phyloP scores from a whole-genome alignment of 805 yeast genomes.

The Spencermartinsiella europaea region DNA sequence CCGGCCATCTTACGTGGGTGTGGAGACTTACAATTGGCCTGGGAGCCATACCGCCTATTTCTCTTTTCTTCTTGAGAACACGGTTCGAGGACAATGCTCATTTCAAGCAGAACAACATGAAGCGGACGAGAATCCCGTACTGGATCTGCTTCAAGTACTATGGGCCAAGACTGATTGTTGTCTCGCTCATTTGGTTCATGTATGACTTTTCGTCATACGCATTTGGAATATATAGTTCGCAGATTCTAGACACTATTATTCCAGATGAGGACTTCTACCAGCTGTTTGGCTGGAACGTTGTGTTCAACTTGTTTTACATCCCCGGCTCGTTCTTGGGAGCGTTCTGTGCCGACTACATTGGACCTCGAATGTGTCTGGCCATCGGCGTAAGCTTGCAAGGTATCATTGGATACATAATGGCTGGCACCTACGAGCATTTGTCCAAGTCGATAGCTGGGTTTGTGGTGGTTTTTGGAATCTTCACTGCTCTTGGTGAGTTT shows the following conservation, averaged over 20 bases:
- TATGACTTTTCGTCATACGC: conserved; percentile 87
- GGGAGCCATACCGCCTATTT: conserved; percentile 83
- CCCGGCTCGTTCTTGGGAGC: conserved; percentile 93
- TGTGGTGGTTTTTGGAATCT: conserved; percentile 83
- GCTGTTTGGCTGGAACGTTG: conserved; percentile 89
- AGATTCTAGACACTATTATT: conserved; percentile 57
- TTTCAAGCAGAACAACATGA: conserved; percentile 66
- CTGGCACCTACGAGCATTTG: conserved; percentile 57
- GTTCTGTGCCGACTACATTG: conserved; percentile 74
- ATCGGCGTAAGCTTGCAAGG: conserved; percentile 71
- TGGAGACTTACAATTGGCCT: conserved; percentile 91
- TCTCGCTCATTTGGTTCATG: conserved; percentile 81
- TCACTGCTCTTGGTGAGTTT: conserved; percentile 82
- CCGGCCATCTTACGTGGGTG: conserved; percentile 65
- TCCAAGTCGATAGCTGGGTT: conserved; percentile 66
- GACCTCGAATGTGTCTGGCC: conserved; percentile 78
- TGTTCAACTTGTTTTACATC: conserved; percentile 77
- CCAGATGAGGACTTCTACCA: conserved; percentile 59
- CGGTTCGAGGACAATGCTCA: conserved; percentile 69
- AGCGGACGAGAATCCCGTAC: conserved; percentile 60
- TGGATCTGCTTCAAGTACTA: conserved; percentile 67
- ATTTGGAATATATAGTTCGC: conserved; percentile 76
- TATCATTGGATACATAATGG: conserved; percentile 76
- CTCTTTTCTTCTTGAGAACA: conserved; percentile 71
- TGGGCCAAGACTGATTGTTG: conserved; percentile 70